A percentile compares a stretch with the other conserved stretches of the same genome.
Evolutionary conservation across 805 yeast genomes (phyloP).

Genomic region (Ascoidea tarda): DNA sequence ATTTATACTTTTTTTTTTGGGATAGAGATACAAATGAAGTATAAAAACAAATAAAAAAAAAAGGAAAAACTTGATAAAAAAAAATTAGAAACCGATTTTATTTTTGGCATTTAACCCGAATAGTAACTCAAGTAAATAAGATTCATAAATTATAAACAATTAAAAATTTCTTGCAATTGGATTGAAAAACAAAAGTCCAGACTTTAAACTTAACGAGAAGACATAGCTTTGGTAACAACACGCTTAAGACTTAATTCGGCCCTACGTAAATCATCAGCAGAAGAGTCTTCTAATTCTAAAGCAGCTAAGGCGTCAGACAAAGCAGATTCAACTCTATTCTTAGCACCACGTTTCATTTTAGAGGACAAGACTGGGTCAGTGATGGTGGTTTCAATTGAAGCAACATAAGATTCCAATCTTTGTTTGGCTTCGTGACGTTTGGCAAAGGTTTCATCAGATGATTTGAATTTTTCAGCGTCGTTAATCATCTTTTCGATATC

Average conservation of each 20-base stretch:
- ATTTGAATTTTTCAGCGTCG: slow-evolving; percentile 98
- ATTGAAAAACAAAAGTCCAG: neutral
- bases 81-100: no score
- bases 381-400: slow-evolving; percentile 88
- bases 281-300: slow-evolving; percentile 89
- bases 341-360: slow-evolving; percentile 93
- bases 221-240: slow-evolving; percentile 98
- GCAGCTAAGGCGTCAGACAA: slow-evolving; percentile 97
- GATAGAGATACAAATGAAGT: no score
- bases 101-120: neutral
- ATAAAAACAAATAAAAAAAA: no score
- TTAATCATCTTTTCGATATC: slow-evolving; percentile 97
- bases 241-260: slow-evolving; percentile 99
- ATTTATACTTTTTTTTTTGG: no score
- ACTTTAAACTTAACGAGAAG: slow-evolving; percentile 66
- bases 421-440: slow-evolving; percentile 99
- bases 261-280: slow-evolving; percentile 97
- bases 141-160: neutral
- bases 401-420: slow-evolving; percentile 96
- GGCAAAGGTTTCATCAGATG: slow-evolving; percentile 98
- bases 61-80: no score
- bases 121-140: neutral
- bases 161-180: neutral
- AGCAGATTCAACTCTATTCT: slow-evolving; percentile 96
- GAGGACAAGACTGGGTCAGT: slow-evolving; percentile 98